Evolutionary conservation across 768 basidiomycete genomes (phyloP), one percentile per base, ranked within the genome.

Genomic region (Lactarius hatsudake): DNA sequence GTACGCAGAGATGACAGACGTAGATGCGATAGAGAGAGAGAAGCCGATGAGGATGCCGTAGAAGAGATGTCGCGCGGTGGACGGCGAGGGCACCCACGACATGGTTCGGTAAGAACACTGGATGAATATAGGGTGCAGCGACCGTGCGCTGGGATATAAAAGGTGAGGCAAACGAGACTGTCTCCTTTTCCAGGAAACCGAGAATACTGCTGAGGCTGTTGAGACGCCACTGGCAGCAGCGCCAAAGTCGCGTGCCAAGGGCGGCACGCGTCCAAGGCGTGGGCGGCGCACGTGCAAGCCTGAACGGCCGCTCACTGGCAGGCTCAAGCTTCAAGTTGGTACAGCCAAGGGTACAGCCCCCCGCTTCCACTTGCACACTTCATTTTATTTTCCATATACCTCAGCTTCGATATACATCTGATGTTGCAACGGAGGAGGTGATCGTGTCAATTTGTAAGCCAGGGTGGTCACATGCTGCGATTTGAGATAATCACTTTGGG

Each of bases 31-130:
- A 0, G 93, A 92, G 51, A 96, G 78, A 0, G 89, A 87, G 67
- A 94, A 82, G 0, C 94, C 95, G 18, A 94, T 73, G 42, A 94
- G 61, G 36, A 94, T 74, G 63, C 89, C 89, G 53, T 75, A 81
- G 42, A 80, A 70, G 0, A 84, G 43, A 51, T 80, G 78, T 7
- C 75, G 76, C 12, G 76, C 65, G 10, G 75, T 72, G 32, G 72
- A 54, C n/a, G 71, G 69, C 5, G 73, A 61, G n/a, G 71, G 69
- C 1, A 75, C 36, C 69, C 75, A 72, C n/a, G 73, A 65, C 67
- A 71, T 71, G 59, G 17, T 42, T 34, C 61, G 28, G 23, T 28
- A 36, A 15, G 20, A 18, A 61, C 30, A 42, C 26, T 34, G 28
- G 58, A 30, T 43, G 48, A 54, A 56, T 38, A 30, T 40, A 59